Evolutionary conservation across 306 rosid genomes (phyloP).

Genomic region (Begonia peltatifolia): DNA sequence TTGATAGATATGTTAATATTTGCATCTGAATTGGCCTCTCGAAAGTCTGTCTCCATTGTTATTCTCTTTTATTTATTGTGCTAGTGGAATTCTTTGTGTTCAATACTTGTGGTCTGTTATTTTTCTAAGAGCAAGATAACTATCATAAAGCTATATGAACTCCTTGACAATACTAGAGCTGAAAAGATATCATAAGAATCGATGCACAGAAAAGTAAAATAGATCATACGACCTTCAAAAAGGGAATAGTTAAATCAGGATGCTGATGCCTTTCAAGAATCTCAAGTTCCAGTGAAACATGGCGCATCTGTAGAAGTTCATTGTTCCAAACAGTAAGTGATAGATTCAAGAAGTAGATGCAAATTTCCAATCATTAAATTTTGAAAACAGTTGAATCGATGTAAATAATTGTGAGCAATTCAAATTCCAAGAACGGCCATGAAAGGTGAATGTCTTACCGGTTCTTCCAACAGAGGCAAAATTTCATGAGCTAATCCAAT

Average conservation of each 20-base stretch:
- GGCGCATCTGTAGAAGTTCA: conserved; percentile 54
- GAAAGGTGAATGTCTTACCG: conserved; percentile 29
- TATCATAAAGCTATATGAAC: too few species aligned
- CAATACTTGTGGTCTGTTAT: too few species aligned
- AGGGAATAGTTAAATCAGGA: conserved; percentile 70
- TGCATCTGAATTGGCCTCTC: too few species aligned
- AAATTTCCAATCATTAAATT: too few species aligned
- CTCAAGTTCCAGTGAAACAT: conserved; percentile 79
- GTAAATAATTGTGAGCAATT: background rate
- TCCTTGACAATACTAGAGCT: background rate
- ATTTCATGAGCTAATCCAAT: conserved; percentile 79
- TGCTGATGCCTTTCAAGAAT: conserved; percentile 90
- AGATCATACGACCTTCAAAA: conserved; percentile 45
- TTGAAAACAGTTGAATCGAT: too few species aligned
- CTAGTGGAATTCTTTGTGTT: too few species aligned
- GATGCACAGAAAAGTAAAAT: background rate
- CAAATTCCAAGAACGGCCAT: background rate
- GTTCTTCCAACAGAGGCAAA: conserved; percentile 85
- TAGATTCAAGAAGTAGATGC: background rate
- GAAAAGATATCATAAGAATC: background rate
- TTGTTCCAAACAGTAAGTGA: conserved; percentile 10
- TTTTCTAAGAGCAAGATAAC: too few species aligned
- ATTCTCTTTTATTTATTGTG: too few species aligned
- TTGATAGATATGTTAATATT: too few species aligned
- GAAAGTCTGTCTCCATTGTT: too few species aligned